These are phyloP conservation scores for Boletus vermiculosoides DNA, from an alignment of 768 basidiomycete genomes.

Conservation along the genomic window DNA sequence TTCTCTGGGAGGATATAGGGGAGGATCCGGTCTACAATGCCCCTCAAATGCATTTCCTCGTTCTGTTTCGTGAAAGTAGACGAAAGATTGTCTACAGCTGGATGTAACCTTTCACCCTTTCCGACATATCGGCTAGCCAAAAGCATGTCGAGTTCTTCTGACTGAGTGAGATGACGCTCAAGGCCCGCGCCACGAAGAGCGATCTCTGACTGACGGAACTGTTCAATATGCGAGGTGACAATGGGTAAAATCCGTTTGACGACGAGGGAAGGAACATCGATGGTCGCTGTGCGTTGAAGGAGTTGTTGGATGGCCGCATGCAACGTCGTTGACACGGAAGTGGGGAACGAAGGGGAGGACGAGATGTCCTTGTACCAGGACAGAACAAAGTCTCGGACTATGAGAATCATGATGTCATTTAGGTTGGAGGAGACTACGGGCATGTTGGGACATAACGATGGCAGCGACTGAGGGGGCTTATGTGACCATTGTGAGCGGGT, in stretches of 20 bases:
- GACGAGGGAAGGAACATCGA: slow-evolving; percentile 74
- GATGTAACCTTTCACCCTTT: slow-evolving; percentile 68
- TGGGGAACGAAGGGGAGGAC: slow-evolving; percentile 83
- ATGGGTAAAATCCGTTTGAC: slow-evolving; percentile 88
- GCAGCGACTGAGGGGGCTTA: slow-evolving; percentile 61
- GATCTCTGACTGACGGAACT: slow-evolving; percentile 86
- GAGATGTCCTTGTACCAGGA: slow-evolving; percentile 90
- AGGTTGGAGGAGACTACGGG: slow-evolving; percentile 67
- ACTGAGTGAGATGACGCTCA: slow-evolving; percentile 81
- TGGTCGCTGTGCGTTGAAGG: slow-evolving; percentile 48
- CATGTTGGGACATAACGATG: slow-evolving; percentile 63
- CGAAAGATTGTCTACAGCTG: slow-evolving; percentile 84
- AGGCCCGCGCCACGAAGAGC: slow-evolving; percentile 79
- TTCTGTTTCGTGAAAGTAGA: slow-evolving; percentile 87
- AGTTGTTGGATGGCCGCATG: slow-evolving; percentile 63
- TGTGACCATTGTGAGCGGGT: slow-evolving; percentile 91
- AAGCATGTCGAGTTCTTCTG: slow-evolving; percentile 85
- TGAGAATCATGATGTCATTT: slow-evolving; percentile 77
- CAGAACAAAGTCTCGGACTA: slow-evolving; percentile 83
- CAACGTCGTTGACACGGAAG: slow-evolving; percentile 73
- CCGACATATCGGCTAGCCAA: slow-evolving; percentile 78
- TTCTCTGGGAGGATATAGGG: slow-evolving; percentile 72
- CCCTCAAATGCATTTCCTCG: slow-evolving; percentile 81
- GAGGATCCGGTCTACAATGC: slow-evolving; percentile 67
- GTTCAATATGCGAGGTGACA: slow-evolving; percentile 85